These are phyloP conservation scores for Canariomyces notabilis DNA, from an alignment of 2,329 filamentous ascomycete genomes.

Conservation along the genomic window DNA sequence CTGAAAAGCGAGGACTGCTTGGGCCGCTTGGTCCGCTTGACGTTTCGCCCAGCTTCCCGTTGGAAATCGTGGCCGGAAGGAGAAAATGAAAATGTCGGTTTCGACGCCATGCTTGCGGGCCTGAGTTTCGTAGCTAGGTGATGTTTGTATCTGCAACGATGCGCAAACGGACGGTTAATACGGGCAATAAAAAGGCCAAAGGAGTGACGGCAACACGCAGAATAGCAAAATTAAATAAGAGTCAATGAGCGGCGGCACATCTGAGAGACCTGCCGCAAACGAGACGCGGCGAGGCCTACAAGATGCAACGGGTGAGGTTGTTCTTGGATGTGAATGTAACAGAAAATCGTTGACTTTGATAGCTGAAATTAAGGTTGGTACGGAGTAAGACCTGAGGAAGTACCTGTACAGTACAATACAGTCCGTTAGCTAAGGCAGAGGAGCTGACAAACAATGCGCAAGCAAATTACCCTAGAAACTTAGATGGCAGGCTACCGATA, in stretches of 20 bases:
- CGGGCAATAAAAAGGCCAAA: neutral
- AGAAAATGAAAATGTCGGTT: neutral
- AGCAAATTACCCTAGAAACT: neutral
- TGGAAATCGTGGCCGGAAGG: neutral
- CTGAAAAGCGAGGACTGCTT: constrained; percentile 10
- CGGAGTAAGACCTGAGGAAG: too few relatives aligned
- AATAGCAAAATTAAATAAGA: neutral
- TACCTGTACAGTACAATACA: too few relatives aligned
- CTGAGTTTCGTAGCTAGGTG: neutral
- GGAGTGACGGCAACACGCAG: constrained; percentile 4
- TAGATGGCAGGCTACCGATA: neutral
- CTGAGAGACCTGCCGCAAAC: neutral
- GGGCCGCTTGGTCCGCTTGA: too few relatives aligned
- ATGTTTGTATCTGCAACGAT: neutral
- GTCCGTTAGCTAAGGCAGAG: too few relatives aligned
- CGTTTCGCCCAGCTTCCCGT: neutral
- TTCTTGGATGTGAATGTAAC: too few relatives aligned
- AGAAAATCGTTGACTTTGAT: too few relatives aligned
- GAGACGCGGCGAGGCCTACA: constrained; percentile 5
- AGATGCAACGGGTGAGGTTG: too few relatives aligned
- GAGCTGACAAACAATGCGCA: neutral
- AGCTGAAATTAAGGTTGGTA: too few relatives aligned
- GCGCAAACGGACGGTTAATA: neutral
- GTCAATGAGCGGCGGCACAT: neutral
- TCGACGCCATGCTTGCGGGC: neutral